Conservation (phyloP, 2,329 filamentous ascomycete genomes). For the Fusarium sp. region DNA sequence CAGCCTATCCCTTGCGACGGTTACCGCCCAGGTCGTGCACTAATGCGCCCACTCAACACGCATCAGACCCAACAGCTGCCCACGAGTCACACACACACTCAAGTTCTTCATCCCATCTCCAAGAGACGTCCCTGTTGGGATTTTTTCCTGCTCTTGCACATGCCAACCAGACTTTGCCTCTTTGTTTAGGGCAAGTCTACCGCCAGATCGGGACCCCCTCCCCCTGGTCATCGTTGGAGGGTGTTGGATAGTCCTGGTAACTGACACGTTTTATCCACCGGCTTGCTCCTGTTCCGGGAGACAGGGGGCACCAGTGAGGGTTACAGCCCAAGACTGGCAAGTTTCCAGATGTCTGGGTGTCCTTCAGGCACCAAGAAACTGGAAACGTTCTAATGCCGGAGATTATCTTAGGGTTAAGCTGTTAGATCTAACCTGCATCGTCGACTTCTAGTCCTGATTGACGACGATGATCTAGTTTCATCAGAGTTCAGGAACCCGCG, state of each 20-base stretch:
- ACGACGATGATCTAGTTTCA: background rate
- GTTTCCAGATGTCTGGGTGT: conserved; percentile 30
- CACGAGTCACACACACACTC: background rate
- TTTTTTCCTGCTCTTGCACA: background rate
- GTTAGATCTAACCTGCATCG: background rate
- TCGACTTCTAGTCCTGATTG: background rate
- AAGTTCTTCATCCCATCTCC: conserved; percentile 5
- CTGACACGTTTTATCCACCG: conserved; percentile 34
- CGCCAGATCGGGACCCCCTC: conserved; percentile 23
- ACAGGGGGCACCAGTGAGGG: conserved; percentile 36
- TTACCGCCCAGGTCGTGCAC: conserved; percentile 33
- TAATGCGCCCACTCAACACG: conserved; percentile 45
- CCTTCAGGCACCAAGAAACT: conserved; percentile 20
- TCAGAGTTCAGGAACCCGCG: background rate
- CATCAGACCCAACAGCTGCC: conserved; percentile 12
- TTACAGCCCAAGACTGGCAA: conserved; percentile 26
- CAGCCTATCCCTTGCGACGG: conserved; percentile 33
- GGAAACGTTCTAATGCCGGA: conserved; percentile 16
- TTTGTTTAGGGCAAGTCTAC: conserved; percentile 4
- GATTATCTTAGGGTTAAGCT: conserved; percentile 1
- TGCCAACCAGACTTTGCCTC: conserved; percentile 7
- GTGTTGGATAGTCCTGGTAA: conserved; percentile 13
- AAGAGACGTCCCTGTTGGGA: conserved; percentile 20
- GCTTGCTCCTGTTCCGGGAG: conserved; percentile 38
- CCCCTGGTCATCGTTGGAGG: conserved; percentile 8